Evolutionary conservation across 768 basidiomycete species (phyloP).

Genomic region (Gyrodon lividus): DNA sequence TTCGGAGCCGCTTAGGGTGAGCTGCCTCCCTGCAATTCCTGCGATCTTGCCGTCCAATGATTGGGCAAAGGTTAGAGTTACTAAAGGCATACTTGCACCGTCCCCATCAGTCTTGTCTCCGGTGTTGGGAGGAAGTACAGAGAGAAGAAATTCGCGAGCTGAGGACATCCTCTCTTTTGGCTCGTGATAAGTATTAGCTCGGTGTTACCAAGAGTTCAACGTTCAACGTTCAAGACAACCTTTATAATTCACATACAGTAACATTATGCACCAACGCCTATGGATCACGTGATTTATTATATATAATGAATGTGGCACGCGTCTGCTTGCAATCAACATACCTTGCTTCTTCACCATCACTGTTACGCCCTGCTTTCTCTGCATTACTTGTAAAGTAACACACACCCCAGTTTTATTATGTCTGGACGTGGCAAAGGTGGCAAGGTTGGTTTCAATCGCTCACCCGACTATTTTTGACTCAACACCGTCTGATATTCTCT

Average conservation of each 20-base stretch:
- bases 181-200: too few relatives aligned
- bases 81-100: slow-evolving; percentile 43
- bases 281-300: slow-evolving; percentile 1
- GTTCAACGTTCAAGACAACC: too few relatives aligned
- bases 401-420: slow-evolving; percentile 40
- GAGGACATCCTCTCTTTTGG: background rate
- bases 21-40: slow-evolving; percentile 66
- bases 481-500: slow-evolving; percentile 1
- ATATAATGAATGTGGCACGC: slow-evolving; percentile 5
- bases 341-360: slow-evolving; percentile 4
- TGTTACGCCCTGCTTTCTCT: background rate
- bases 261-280: too few relatives aligned
- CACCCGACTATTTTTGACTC: background rate
- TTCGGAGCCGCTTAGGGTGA: slow-evolving; percentile 80
- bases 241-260: too few relatives aligned
- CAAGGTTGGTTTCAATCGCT: slow-evolving; percentile 39
- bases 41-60: slow-evolving; percentile 89
- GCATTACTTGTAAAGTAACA: background rate
- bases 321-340: background rate
- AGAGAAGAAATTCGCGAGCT: slow-evolving; percentile 27
- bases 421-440: slow-evolving; percentile 88
- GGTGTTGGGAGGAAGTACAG: slow-evolving; percentile 22
- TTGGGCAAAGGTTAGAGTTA: slow-evolving; percentile 86
- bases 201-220: too few relatives aligned
- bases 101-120: slow-evolving; percentile 15